Evolutionary conservation across 2,329 filamentous ascomycete species (phyloP), one percentile per base, ranked within the genome.

Genomic region (Fusarium mexicanum): DNA sequence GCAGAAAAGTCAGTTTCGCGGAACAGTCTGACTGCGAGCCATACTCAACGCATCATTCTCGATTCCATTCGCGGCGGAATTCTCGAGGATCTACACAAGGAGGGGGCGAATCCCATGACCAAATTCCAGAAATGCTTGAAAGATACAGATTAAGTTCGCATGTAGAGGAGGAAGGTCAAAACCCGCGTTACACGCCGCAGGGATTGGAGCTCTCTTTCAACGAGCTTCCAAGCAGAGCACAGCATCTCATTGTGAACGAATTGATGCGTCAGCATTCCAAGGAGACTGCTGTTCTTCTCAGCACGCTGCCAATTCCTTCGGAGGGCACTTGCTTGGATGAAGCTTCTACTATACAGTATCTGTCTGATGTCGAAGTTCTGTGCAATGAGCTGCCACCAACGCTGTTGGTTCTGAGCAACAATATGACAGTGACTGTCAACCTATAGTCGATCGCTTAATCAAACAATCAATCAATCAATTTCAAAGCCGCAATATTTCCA

Each of bases 201-300:
- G 87, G 89, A 6, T 82, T 94, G 8, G 89, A 94, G 1, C 85
- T 97, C 5, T 94, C 91, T 5, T 97, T 97, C 85, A 97, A 97
- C 77, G 94, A 97, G 78, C 85, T 97, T 8, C 94, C 94, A 0
- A 94, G 92, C 77, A 90, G 94, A 22, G 94, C 94, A 5, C 94
- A 97, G 80, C 94, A 97, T 81, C 84, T 97, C 41, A 95, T 97
- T 35, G 83, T 97, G 22, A 97, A 97, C 80, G 94, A 97, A 81
- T 84, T 97, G 73, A 95, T 97, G 85, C 86, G 88, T 7, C 86
- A 87, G 67, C 85, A 94, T 70, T 94, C 92, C 74, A 81, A 81
- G 44, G 87, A 93, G 26, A 94, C 94, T 3, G 93, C 93, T 0
- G 94, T 97, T 1, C 83, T 96, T 22, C 92, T 97, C 76, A 97